These are phyloP conservation scores for Suillus paluster DNA, from an alignment of 768 basidiomycete genomes.

Conservation along the genomic window DNA sequence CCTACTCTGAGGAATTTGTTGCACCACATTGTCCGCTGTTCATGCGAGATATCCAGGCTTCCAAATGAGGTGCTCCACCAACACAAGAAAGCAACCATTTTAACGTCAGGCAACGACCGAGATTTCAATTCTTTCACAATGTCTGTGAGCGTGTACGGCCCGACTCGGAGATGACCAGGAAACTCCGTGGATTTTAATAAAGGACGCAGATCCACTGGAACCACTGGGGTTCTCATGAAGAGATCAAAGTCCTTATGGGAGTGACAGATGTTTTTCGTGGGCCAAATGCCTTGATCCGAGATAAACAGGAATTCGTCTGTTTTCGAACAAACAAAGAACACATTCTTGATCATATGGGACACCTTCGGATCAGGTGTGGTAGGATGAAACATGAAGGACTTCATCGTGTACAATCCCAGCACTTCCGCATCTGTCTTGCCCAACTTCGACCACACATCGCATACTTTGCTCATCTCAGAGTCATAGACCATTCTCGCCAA, in stretches of 20 bases:
- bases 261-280: constrained; percentile 66
- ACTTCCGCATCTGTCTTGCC: background rate
- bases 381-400: constrained; percentile 84
- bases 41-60: background rate
- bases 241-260: constrained; percentile 65
- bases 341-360: constrained; percentile 63
- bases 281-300: constrained; percentile 71
- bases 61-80: constrained; percentile 68
- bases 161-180: constrained; percentile 61
- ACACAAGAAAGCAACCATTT: constrained; percentile 75
- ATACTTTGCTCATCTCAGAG: constrained; percentile 65
- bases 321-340: constrained; percentile 71
- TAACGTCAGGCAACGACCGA: constrained; percentile 64
- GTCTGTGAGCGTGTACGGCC: constrained; percentile 74
- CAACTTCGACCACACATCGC: constrained; percentile 31
- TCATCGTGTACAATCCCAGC: constrained; percentile 68
- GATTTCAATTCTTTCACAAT: constrained; percentile 72
- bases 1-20: too few relatives aligned
- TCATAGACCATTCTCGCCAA: constrained; percentile 85
- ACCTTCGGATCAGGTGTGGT: constrained; percentile 85
- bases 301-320: constrained; percentile 67
- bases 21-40: background rate
- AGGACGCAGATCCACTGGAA: constrained; percentile 35
- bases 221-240: constrained; percentile 71
- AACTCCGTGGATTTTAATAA: constrained; percentile 56